A percentile compares a stretch with the other conserved stretches of the same genome.
Evolutionary conservation across 768 basidiomycete genomes (phyloP).

Genomic region (Kwoniella europaea): DNA sequence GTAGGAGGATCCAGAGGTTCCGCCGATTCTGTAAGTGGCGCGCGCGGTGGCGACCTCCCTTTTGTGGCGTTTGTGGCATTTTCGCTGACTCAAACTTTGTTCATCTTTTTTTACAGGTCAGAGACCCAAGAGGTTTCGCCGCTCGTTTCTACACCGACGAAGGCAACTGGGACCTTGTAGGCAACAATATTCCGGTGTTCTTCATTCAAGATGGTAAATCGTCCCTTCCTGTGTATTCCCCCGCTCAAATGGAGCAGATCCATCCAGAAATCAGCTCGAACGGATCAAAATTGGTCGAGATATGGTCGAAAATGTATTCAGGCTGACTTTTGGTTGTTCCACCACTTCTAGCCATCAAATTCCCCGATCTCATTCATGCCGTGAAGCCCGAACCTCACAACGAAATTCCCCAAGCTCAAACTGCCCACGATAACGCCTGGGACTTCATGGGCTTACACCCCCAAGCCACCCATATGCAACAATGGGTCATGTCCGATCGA

Average conservation of each 20-base stretch:
- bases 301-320: background rate
- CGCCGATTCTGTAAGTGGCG: constrained; percentile 64
- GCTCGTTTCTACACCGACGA: constrained; percentile 80
- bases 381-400: constrained; percentile 88
- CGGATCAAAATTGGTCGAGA: constrained; percentile 3
- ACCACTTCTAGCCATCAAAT: constrained; percentile 71
- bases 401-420: constrained; percentile 63
- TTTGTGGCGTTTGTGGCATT: background rate
- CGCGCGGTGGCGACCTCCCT: background rate
- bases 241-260: background rate
- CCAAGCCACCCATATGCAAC: constrained; percentile 60
- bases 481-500: constrained; percentile 87
- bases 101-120: constrained; percentile 63
- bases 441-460: constrained; percentile 76
- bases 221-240: too few relatives aligned
- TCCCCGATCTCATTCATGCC: constrained; percentile 83
- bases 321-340: constrained; percentile 2
- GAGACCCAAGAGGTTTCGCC: constrained; percentile 88
- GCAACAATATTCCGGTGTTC: constrained; percentile 56
- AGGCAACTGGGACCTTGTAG: constrained; percentile 72
- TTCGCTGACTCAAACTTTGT: background rate
- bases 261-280: background rate
- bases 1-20: constrained; percentile 79
- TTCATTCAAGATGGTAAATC: constrained; percentile 57
- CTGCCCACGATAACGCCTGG: constrained; percentile 82